Evolutionary conservation across 441 rosid species (phyloP).

Genomic region (Capsella rubella): DNA sequence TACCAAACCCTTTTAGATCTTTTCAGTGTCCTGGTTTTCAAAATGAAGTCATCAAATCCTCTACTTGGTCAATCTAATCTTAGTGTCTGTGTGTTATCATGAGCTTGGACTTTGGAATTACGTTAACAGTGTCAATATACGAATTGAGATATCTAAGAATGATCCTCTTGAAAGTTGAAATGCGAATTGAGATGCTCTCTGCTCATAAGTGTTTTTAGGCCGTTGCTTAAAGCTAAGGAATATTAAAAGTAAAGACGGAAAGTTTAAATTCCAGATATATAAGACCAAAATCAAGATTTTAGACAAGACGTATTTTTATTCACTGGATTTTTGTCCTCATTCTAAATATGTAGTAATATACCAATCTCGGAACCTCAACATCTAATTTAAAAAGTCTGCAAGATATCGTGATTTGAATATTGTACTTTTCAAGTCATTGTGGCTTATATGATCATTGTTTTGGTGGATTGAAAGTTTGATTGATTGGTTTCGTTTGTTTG

Average conservation of each 20-base stretch:
- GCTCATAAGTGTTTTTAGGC: constrained; percentile 30
- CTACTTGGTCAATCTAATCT: neutral
- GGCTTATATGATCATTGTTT: constrained; percentile 2
- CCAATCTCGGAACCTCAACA: neutral
- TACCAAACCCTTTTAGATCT: neutral
- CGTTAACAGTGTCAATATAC: constrained; percentile 3
- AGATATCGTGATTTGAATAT: neutral
- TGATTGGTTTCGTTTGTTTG: constrained; percentile 16
- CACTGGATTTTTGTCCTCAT: constrained; percentile 14
- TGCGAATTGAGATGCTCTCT: constrained; percentile 40
- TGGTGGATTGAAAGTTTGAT: constrained; percentile 12
- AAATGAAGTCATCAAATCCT: neutral
- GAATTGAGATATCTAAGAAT: constrained; percentile 30
- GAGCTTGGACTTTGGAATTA: neutral
- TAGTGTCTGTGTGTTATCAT: constrained; percentile 9
- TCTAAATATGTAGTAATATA: neutral
- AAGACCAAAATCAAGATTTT: constrained; percentile 32
- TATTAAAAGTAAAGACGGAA: constrained; percentile 34
- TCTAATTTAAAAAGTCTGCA: neutral
- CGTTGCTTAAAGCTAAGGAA: constrained; percentile 42
- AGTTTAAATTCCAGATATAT: constrained; percentile 30
- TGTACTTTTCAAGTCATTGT: neutral
- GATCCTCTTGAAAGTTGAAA: constrained; percentile 23
- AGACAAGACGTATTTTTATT: constrained; percentile 12
- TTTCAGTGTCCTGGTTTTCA: constrained; percentile 14